Base-by-base conservation (phyloP, 2,329 filamentous ascomycete genomes). In the Aureobasidium sp. region DNA sequence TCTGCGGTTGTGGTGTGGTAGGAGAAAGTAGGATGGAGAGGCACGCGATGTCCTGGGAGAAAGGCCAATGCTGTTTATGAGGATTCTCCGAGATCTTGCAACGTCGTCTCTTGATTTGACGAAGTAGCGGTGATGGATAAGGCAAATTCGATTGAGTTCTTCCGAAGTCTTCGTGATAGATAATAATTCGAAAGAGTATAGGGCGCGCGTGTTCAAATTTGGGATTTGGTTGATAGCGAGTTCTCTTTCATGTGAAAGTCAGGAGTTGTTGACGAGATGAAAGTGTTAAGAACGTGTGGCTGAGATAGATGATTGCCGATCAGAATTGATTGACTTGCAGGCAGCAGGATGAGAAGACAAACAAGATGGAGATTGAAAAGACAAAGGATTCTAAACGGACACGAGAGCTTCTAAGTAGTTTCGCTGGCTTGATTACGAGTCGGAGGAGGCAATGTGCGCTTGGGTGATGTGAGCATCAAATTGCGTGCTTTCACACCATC, bases 401-500 rank as follows among this genome's bases (percentile, higher is more conserved):
- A 16, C 15, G 15, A 11, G 57, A 41, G 44, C 57, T 50, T 49
- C 44, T 59, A 59, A 49, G 25, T 59, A 59, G 3, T 59, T 50
- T 50, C 5, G 21, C 11, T 9, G 36, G 16, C 21, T n/a, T n/a
- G 54, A 32, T 58, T 39, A 58, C 54, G 42, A 48, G 27, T 42
- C n/a, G 1, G 11, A 37, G 53, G 41, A 47, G 53, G 29, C 42
- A 16, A 57, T 45, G 29, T 8, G n/a, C 11, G 3, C n/a, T 8
- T 16, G 45, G 10, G 25, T 48, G 54, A 48, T 58, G 54, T 21
- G 21, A 21, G 21, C 21, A 21, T 21, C 21, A 21, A 21, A 59
- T 59, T 49, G 57, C 57, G 57, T 59, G 57, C 44, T 59, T 27
- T 59, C 30, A 41, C 57, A 59, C 57, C 57, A 59, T 50, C 57